phyloP scores from a whole-genome alignment of 768 basidiomycete species.

The Tephrocybe sp. region DNA sequence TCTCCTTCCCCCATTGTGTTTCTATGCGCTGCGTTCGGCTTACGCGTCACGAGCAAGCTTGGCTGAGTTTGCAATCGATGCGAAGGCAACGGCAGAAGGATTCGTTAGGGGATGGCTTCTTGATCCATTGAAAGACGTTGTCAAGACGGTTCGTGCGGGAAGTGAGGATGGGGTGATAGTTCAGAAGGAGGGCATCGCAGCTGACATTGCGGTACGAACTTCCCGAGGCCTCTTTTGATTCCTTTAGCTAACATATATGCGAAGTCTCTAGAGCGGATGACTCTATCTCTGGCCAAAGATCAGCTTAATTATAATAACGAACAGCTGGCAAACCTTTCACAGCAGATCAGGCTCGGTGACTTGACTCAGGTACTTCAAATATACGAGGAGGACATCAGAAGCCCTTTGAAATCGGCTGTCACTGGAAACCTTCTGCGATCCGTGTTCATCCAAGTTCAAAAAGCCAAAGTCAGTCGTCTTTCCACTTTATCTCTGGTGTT shows the following conservation, averaged over 20 bases:
- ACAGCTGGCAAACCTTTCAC: conserved; percentile 66
- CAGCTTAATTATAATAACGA: conserved; percentile 62
- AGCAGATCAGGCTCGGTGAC: conserved; percentile 75
- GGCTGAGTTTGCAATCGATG: conserved; percentile 54
- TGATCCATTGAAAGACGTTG: conserved; percentile 79
- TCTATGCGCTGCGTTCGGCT: conserved; percentile 48
- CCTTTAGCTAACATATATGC: not conserved
- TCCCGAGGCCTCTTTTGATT: not conserved
- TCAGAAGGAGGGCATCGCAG: conserved; percentile 75
- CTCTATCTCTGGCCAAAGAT: conserved; percentile 80
- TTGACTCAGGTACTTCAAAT: conserved; percentile 83
- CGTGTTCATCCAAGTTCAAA: conserved; percentile 91
- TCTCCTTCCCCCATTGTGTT: conserved; percentile 66
- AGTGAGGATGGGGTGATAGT: conserved; percentile 77
- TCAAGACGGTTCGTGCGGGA: conserved; percentile 81
- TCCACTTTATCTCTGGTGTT: not conserved
- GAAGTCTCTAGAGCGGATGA: conserved; percentile 93
- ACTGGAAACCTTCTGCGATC: conserved; percentile 81
- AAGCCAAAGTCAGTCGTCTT: conserved; percentile 69
- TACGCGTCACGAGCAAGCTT: conserved; percentile 65
- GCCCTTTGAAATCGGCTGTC: conserved; percentile 80
- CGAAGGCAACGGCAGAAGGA: conserved; percentile 62
- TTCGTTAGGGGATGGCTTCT: conserved; percentile 85
- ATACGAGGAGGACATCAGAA: conserved; percentile 91
- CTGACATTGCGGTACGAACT: conserved; percentile 74